These are phyloP conservation scores for Fusarium temperatum DNA, from an alignment of 2,329 filamentous ascomycete genomes.

Conservation along the genomic window DNA sequence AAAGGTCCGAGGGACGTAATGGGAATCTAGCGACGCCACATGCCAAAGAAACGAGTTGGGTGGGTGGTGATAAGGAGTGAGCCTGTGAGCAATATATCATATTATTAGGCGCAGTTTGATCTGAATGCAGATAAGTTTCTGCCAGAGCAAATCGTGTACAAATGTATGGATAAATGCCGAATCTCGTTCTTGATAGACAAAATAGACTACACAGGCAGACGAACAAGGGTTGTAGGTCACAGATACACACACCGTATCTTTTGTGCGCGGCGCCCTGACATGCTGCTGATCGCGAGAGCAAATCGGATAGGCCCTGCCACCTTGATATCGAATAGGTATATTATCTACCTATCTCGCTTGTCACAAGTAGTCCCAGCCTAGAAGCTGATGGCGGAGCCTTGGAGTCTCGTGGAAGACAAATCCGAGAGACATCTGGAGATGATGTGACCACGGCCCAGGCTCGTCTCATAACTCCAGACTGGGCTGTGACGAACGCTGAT, in stretches of 20 bases:
- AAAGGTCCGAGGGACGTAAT: slow-evolving; percentile 10
- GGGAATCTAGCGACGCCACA: slow-evolving; percentile 38
- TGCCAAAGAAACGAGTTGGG: slow-evolving; percentile 27
- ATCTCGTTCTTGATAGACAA: slow-evolving; percentile 16
- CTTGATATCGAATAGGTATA: slow-evolving; percentile 19
- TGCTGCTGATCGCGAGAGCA: slow-evolving; percentile 30
- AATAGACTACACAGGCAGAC: not conserved
- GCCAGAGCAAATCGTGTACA: not conserved
- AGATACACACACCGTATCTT: slow-evolving; percentile 39
- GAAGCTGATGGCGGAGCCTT: not conserved
- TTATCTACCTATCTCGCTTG: slow-evolving; percentile 35
- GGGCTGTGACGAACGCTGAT: slow-evolving; percentile 41
- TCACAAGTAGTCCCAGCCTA: slow-evolving; percentile 14
- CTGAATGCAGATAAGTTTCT: not conserved
- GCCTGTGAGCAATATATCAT: slow-evolving; percentile 3
- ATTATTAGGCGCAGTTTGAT: slow-evolving; percentile 12
- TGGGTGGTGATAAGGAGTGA: slow-evolving; percentile 30
- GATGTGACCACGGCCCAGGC: slow-evolving; percentile 25
- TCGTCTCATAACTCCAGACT: slow-evolving; percentile 7
- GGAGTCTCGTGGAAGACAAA: slow-evolving; percentile 6
- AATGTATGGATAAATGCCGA: slow-evolving; percentile 21
- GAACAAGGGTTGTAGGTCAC: slow-evolving; percentile 8
- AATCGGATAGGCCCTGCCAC: not conserved
- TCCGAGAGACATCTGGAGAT: slow-evolving; percentile 23
- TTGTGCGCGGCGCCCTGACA: slow-evolving; percentile 25